These are phyloP conservation scores for Eimeria acervulina DNA, from an alignment of 169 alveolate genomes.

Conservation along the genomic window DNA sequence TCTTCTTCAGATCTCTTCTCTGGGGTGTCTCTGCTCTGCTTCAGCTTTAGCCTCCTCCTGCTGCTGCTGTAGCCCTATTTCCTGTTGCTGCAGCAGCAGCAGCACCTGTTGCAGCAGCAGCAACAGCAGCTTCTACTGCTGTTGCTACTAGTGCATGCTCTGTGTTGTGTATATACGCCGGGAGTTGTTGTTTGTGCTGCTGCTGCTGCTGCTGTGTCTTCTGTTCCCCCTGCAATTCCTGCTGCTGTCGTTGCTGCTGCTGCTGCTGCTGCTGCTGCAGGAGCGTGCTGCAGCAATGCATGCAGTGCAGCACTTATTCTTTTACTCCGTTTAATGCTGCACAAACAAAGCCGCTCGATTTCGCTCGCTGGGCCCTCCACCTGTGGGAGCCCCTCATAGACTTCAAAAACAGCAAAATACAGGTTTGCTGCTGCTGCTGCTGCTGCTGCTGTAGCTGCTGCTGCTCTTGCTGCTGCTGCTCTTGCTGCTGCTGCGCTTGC, in stretches of 20 bases:
- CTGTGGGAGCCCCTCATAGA: slow-evolving; percentile 80
- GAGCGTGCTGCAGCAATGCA: slow-evolving; percentile 21
- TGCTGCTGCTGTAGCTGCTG: slow-evolving; percentile 59
- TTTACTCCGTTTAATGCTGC: slow-evolving; percentile 74
- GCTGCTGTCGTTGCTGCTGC: neutral
- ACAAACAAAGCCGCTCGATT: slow-evolving; percentile 50
- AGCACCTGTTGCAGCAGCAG: too few relatives aligned
- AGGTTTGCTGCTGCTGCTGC: slow-evolving; percentile 65
- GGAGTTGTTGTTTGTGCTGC: neutral
- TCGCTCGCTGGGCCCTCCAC: slow-evolving; percentile 15
- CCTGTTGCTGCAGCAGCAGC: too few relatives aligned
- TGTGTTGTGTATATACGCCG: too few relatives aligned
- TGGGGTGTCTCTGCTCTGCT: neutral
- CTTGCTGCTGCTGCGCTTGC: too few relatives aligned
- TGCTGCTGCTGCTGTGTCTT: too few relatives aligned
- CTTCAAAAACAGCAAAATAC: neutral
- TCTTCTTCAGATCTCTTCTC: neutral
- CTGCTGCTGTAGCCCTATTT: too few relatives aligned
- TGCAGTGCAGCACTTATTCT: slow-evolving; percentile 19
- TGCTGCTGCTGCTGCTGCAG: slow-evolving; percentile 31
- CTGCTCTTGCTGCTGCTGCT: slow-evolving; percentile 3
- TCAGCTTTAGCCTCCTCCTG: too few relatives aligned
- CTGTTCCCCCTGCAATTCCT: too few relatives aligned
- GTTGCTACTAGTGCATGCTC: neutral
- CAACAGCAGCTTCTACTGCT: neutral